Percentiles rank a stretch among this genome's conserved stretches.
Conservation (phyloP, 192 early-diverging fungal genomes). For the Coemansia sp. region DNA sequence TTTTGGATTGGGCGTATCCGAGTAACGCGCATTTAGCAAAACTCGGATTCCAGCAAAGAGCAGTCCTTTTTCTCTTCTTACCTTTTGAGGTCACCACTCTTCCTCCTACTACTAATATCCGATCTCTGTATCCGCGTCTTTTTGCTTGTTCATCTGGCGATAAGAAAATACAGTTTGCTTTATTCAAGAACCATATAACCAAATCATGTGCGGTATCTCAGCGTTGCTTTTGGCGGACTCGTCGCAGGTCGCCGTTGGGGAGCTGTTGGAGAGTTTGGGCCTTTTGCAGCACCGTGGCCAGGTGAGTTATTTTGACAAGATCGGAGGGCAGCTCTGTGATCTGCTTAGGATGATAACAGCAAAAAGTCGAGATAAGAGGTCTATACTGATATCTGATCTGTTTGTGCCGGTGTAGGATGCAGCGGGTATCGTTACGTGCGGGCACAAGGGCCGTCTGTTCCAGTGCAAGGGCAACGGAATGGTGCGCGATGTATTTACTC, state of each 20-base stretch:
- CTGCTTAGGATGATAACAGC: no score
- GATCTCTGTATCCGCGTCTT: not conserved
- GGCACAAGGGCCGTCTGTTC: slow-evolving; percentile 90
- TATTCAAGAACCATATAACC: not conserved
- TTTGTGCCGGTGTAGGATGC: slow-evolving; percentile 76
- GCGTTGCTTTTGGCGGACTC: slow-evolving; percentile 81
- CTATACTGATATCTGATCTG: not conserved
- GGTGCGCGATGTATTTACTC: slow-evolving; percentile 96
- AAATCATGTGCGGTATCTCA: slow-evolving; percentile 85
- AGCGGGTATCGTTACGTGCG: slow-evolving; percentile 98
- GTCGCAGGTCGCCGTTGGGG: slow-evolving; percentile 69
- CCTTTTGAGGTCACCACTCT: slow-evolving; percentile 14
- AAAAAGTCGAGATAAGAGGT: not conserved
- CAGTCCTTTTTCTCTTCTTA: slow-evolving; percentile 9
- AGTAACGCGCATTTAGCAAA: not conserved
- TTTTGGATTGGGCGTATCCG: not conserved
- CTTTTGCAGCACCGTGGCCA: slow-evolving; percentile 98
- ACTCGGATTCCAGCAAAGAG: not conserved
- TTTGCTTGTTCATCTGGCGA: not conserved
- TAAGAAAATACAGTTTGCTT: not conserved
- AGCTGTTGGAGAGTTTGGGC: slow-evolving; percentile 92
- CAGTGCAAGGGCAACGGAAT: slow-evolving; percentile 99
- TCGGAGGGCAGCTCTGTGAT: not conserved
- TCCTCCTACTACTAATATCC: not conserved
- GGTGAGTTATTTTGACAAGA: slow-evolving; percentile 56